Base-by-base conservation (phyloP, 352 stramenopile genomes). In the Blastocystis sp. region DNA sequence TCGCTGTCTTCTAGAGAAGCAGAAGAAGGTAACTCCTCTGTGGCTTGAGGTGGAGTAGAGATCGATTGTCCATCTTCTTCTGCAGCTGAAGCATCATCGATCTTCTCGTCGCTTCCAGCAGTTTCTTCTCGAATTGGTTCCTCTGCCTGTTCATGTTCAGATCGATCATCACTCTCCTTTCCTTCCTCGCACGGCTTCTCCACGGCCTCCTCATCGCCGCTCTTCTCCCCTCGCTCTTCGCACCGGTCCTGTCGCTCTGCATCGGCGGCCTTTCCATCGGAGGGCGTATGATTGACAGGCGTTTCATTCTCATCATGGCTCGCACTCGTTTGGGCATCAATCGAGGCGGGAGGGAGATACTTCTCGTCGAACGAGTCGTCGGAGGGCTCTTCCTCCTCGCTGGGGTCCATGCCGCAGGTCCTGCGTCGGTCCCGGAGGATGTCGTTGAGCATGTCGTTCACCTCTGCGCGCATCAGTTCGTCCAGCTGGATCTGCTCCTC, bases 351-450 rank as follows among this genome's bases (percentile, higher is more conserved):
- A 37, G 47, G 45, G 53, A 84, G 53, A n/a, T 84, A 84, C 26
- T 84, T 84, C 73, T 84, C 73, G 26, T 84, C 73, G 41, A 84
- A 84, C 23, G 73, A 84, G 39, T 84, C 73, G 13, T 68, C 73
- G 34, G 43, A 66, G 45, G 62, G 41, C 11, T 26, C 50, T 20
- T 62, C 39, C 3, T 62, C 43, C 26, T 39, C 70, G 43, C 23
- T 41, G 20, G 11, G 1, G 6, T 47, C 70, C 43, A 62, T 47
- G 3, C 20, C 34, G 5, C 11, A 15, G 6, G 73, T 84, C 37
- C 54, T 23, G 53, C 73, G 73, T 18, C 73, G 54, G 23, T 84
- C 73, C 50, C 45, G 37, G 39, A 84, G 34, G 26, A 84, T 84
- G 56, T 84, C 73, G 20, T 64, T 34, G n/a, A 84, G 50, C 73